Conservation (phyloP, 108 stramenopile species). For the Conticribra weissflogii region DNA sequence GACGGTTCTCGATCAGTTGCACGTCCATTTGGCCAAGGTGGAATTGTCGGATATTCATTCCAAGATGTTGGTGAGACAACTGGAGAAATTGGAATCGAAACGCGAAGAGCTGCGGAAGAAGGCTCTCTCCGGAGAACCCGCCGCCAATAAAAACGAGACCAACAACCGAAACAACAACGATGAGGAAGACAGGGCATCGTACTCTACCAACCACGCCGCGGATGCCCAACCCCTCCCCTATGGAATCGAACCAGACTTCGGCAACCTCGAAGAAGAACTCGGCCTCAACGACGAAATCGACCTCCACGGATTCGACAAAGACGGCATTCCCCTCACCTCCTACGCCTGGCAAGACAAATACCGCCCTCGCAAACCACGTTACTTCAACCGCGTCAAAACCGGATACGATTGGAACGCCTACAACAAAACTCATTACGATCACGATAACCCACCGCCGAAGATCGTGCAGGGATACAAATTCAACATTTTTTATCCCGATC, state of each 20-base stretch:
- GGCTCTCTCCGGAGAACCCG: conserved; percentile 33
- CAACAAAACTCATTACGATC: conserved; percentile 99
- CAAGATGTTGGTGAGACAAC: conserved; percentile 91
- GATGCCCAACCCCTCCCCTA: conserved; percentile 48
- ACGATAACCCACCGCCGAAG: conserved; percentile 99
- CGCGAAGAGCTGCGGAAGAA: conserved; percentile 67
- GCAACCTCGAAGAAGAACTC: conserved; percentile 89
- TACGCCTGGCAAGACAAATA: conserved; percentile 95
- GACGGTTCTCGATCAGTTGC: conserved; percentile 77
- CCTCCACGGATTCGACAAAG: conserved; percentile 19
- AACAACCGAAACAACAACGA: no score
- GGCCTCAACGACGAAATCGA: conserved; percentile 77
- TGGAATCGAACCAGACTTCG: conserved; percentile 75
- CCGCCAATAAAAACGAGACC: no score
- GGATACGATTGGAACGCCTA: conserved; percentile 99
- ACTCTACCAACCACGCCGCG: conserved; percentile 26
- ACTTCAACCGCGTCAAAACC: conserved; percentile 98
- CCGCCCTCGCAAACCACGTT: conserved; percentile 96
- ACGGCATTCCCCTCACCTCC: conserved; percentile 4
- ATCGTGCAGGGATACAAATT: conserved; percentile 99
- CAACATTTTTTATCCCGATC: conserved; percentile 98
- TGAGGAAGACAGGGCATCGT: conserved; percentile 33
- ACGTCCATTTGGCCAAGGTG: conserved; percentile 85
- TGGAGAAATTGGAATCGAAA: conserved; percentile 85
- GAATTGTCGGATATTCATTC: conserved; percentile 86